Evolutionary conservation across 2,329 filamentous ascomycete genomes (phyloP).

Genomic region (Xylaria multiplex): DNA sequence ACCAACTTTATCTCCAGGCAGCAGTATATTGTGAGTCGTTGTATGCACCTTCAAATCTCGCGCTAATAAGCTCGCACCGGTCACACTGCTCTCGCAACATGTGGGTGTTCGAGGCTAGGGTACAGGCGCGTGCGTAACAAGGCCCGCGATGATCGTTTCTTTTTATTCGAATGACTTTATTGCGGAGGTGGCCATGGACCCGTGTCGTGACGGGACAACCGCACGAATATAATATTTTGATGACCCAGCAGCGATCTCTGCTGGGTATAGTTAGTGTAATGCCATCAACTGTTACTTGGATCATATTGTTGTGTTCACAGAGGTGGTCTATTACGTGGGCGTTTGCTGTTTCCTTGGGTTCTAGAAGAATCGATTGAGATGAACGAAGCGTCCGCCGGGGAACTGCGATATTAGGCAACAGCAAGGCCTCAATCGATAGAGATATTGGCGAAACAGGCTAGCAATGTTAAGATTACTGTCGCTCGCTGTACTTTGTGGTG

Average conservation of each 20-base stretch:
- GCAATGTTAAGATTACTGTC: background rate
- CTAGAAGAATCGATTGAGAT: too few relatives aligned
- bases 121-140: constrained; percentile 30
- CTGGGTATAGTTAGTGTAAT: constrained; percentile 24
- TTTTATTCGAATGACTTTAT: constrained; percentile 35
- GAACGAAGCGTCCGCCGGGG: background rate
- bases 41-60: background rate
- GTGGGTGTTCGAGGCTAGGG: background rate
- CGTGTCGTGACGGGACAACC: constrained; percentile 18
- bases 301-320: background rate
- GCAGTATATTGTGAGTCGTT: too few relatives aligned
- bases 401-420: background rate
- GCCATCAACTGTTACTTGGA: constrained; percentile 23
- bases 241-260: constrained; percentile 32
- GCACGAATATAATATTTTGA: constrained; percentile 34
- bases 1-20: too few relatives aligned
- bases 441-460: background rate
- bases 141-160: constrained; percentile 28
- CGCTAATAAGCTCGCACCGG: constrained; percentile 21
- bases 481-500: background rate
- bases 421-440: background rate
- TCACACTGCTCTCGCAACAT: constrained; percentile 14
- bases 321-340: too few relatives aligned
- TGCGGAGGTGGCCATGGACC: background rate
- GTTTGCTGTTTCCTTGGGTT: too few relatives aligned